Conservation (phyloP, 2,329 filamentous ascomycete species). For the Neodidymelliopsis sp. region DNA sequence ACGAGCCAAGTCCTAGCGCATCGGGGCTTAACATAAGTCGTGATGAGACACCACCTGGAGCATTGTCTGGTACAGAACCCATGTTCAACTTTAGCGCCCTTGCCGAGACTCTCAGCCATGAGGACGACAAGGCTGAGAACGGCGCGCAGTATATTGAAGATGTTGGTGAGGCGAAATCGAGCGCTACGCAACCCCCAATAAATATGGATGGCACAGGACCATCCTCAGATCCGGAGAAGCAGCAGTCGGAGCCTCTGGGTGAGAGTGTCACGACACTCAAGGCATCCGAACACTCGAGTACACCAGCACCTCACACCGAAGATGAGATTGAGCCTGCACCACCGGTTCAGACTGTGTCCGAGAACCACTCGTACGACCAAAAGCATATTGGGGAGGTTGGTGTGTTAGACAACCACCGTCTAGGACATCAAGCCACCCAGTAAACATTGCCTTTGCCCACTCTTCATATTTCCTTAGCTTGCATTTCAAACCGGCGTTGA, state of each 20-base stretch:
- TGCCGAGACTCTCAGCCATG: conserved; percentile 80
- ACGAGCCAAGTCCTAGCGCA: conserved; percentile 60
- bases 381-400: conserved; percentile 47
- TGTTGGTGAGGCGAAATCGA: conserved; percentile 21
- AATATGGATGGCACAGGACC: conserved; percentile 6
- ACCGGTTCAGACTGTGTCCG: conserved; percentile 29
- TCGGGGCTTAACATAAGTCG: conserved; percentile 58
- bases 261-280: conserved; percentile 41
- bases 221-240: neutral
- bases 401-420: conserved; percentile 29
- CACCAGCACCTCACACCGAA: conserved; percentile 19
- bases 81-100: conserved; percentile 93
- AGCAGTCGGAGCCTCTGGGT: conserved; percentile 7
- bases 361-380: conserved; percentile 35
- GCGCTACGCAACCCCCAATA: neutral
- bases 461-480: neutral
- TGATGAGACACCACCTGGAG: conserved; percentile 41
- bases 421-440: conserved; percentile 43
- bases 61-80: conserved; percentile 68
- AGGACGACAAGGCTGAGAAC: conserved; percentile 52
- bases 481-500: conserved; percentile 25
- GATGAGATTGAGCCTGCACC: conserved; percentile 40
- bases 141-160: conserved; percentile 53
- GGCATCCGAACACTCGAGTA: conserved; percentile 22
- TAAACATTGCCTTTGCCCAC: conserved; percentile 19